Evolutionary conservation across 2,329 filamentous ascomycete genomes (phyloP).

Genomic region (Ophiostoma himal-ulmi): DNA sequence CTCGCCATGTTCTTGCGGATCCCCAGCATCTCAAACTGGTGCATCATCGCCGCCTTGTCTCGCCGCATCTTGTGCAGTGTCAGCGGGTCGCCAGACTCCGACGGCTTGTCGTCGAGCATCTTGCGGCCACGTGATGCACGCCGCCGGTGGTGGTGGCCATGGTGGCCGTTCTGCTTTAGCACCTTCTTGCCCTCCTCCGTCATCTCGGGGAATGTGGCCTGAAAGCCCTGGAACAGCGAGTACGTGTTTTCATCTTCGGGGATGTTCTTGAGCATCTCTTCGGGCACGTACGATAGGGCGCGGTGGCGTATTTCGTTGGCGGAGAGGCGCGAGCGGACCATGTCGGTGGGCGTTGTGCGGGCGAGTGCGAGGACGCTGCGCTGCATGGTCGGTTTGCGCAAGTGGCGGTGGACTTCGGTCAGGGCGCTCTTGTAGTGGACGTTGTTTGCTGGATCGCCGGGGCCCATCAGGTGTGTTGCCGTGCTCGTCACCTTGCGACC

Average conservation of each 20-base stretch:
- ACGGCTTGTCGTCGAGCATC: slow-evolving; percentile 58
- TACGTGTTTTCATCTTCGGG: slow-evolving; percentile 81
- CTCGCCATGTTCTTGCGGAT: slow-evolving; percentile 97
- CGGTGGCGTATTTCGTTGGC: slow-evolving; percentile 90
- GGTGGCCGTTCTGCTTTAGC: slow-evolving; percentile 33
- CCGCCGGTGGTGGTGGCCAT: slow-evolving; percentile 51
- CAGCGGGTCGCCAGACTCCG: slow-evolving; percentile 52
- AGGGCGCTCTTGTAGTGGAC: slow-evolving; percentile 80
- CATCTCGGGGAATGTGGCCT: slow-evolving; percentile 73
- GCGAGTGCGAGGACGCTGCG: slow-evolving; percentile 87
- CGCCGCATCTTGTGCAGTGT: slow-evolving; percentile 68
- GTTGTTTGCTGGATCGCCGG: slow-evolving; percentile 52
- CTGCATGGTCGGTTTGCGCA: slow-evolving; percentile 77
- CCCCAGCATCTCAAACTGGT: slow-evolving; percentile 82
- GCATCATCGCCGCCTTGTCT: slow-evolving; percentile 72
- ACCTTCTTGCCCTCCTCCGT: slow-evolving; percentile 62
- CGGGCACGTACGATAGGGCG: slow-evolving; percentile 78
- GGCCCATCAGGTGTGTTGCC: slow-evolving; percentile 79
- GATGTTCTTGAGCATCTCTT: slow-evolving; percentile 84
- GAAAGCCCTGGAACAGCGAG: slow-evolving; percentile 93
- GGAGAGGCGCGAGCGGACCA: slow-evolving; percentile 87
- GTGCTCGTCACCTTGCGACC: slow-evolving; percentile 92
- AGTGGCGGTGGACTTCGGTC: slow-evolving; percentile 80
- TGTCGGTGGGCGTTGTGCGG: slow-evolving; percentile 83
- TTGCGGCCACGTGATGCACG: slow-evolving; percentile 70